Base-by-base conservation (phyloP, 1,284 basidiomycete genomes). In the Ustilago esculenta region DNA sequence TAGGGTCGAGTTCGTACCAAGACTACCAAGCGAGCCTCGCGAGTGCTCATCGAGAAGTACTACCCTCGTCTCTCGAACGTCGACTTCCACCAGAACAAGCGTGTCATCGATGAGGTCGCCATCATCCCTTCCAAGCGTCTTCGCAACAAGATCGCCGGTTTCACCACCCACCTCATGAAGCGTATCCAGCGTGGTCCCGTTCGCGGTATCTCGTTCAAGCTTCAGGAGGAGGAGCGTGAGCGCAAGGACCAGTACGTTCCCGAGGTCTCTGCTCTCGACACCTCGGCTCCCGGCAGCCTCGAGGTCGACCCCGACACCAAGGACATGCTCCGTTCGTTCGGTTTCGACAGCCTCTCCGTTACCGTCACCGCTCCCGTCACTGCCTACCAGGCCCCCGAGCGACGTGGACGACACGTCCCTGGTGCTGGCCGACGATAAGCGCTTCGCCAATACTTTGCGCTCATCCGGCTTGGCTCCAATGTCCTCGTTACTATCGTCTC, bases 121-220 rank as follows among this genome's bases (percentile, higher is more conserved):
- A 88, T 92, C 79, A 93, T 99, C 77, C 95, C 95, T 71, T 97
- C 95, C 59, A 98, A 98, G 87, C 92, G 95, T 81, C 90, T 99
- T 76, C 90, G 96, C 83, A 99, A 99, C 92, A 99, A 98, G 89
- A 92, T 99, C 81, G 91, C 95, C 27, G 95, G 95, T 56, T 99
- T 98, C 90, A 98, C 96, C 75, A 99, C 95, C 81, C 96, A 99
- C 85, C 87, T 99, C 84, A 99, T 99, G 96, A 98, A 94, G 88
- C 93, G 96, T 83, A 99, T 99, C 83, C 93, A 97, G 85, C 90
- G 90, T 76, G 95, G 95, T n/a, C 96, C 96, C 80, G 96, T 99
- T 73, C 93, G 94, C 81, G 96, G 96, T 82, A 98, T 99, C 85
- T 98, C 94, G 73, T 99, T 98, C 93, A 97, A 97, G 86, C 91